Percentiles rank a stretch among this genome's conserved stretches.
Conservation (phyloP, 257 asterid species). For the Ilex asprella region DNA sequence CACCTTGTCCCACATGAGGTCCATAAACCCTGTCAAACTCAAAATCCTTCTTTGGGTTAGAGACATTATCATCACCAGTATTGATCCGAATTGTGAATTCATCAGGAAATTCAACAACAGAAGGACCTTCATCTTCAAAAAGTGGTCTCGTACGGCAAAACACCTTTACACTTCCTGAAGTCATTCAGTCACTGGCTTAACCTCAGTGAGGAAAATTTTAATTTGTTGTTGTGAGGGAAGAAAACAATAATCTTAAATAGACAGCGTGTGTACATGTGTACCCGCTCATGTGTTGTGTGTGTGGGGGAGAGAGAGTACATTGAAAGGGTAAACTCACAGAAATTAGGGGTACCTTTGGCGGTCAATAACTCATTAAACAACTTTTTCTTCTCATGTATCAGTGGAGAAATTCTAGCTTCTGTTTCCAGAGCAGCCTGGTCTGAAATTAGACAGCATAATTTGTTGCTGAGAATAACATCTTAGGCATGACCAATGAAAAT, state of each 20-base stretch:
- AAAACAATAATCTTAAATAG: neutral
- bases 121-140: conserved; percentile 91
- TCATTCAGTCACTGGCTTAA: neutral
- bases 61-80: conserved; percentile 65
- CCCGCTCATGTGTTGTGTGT: neutral
- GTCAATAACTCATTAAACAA: conserved; percentile 85
- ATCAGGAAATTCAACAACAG: conserved; percentile 85
- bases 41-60: conserved; percentile 92
- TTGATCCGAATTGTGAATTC: conserved; percentile 61
- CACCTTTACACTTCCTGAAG: conserved; percentile 86
- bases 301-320: conserved; percentile 4
- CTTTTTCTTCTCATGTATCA: conserved; percentile 79
- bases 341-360: conserved; percentile 60
- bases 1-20: conserved; percentile 98
- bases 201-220: no score
- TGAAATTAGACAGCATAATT: conserved; percentile 28
- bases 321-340: conserved; percentile 13
- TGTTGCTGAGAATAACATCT: no score
- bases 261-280: conserved; percentile 12
- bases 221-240: no score
- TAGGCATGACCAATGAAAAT: no score
- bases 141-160: conserved; percentile 93
- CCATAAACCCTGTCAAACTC: conserved; percentile 98
- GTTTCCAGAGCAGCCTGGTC: conserved; percentile 92
- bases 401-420: conserved; percentile 88